Base-by-base conservation (phyloP, 495 filamentous ascomycete species). In the Cudoniella acicularis region DNA sequence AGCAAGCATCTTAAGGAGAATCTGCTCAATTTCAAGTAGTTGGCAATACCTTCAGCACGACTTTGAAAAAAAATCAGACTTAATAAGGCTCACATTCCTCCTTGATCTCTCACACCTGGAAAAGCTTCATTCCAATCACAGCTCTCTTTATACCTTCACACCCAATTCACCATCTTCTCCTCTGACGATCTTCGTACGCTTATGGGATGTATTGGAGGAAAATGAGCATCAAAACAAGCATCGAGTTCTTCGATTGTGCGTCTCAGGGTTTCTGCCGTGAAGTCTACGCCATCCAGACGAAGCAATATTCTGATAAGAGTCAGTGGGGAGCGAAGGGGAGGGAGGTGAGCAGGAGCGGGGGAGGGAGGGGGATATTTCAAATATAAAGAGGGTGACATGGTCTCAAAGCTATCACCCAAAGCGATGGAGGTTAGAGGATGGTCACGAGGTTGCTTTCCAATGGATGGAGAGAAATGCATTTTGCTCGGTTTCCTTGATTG, bases 171-270 rank as follows among this genome's bases (percentile, higher is more conserved):
- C 56, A 51, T 51, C 41, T 20, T 54, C 57, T 30, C 20, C 50
- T 40, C 21, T 47, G 16, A 54, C 50, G 21, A 60, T 48, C 48
- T 49, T 60, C 13, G 50, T 54, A 3, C 49, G 10, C 17, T 60
- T 60, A 49, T 49, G 54, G 6, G 16, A 20, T 8, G 57, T 49
- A 17, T 54, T 54, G 57, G 57, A 2, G 49, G 49, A 20, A 60
- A 60, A 3, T 30, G 27, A 13, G 40, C 27, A 10, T 54, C 57
- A 49, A 60, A 60, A 42, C 57, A 60, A 47, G 49, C 49, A 51
- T 60, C 57, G 23, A 60, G 20, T 41, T 60, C 57, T 40, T 60
- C 57, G 25, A 60, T 60, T 49, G 57, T 60, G 2, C 57, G 36
- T 1, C 57, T 49, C 20, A 60, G 49, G 10, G 43, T 54, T 18